Evolutionary conservation across 2,329 filamentous ascomycete species (phyloP).

Genomic region (Fusarium sacchari): DNA sequence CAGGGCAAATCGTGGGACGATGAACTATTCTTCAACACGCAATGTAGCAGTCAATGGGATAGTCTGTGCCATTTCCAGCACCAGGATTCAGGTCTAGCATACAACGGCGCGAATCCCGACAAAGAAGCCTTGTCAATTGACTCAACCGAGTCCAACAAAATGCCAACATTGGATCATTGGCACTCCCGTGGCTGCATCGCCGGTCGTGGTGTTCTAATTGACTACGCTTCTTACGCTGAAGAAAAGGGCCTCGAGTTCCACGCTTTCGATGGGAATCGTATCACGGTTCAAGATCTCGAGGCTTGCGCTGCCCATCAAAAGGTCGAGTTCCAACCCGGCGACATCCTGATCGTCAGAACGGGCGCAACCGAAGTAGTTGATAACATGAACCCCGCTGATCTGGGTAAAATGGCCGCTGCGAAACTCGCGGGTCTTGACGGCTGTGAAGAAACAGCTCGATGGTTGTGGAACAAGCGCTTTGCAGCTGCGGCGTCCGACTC

Average conservation of each 20-base stretch:
- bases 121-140: constrained; percentile 44
- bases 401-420: constrained; percentile 46
- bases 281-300: constrained; percentile 65
- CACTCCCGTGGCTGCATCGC: constrained; percentile 49
- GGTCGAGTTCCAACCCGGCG: constrained; percentile 71
- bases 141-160: constrained; percentile 15
- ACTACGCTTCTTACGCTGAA: constrained; percentile 62
- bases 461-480: constrained; percentile 77
- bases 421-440: constrained; percentile 56
- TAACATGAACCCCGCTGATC: constrained; percentile 50
- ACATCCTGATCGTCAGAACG: constrained; percentile 73
- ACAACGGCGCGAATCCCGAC: constrained; percentile 59
- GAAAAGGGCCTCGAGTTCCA: constrained; percentile 61
- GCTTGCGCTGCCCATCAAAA: constrained; percentile 68
- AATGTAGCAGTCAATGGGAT: constrained; percentile 67
- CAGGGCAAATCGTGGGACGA: constrained; percentile 53
- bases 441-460: constrained; percentile 64
- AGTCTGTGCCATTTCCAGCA: constrained; percentile 58
- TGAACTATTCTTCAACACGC: constrained; percentile 65
- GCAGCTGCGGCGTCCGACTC: constrained; percentile 72
- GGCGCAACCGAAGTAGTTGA: constrained; percentile 70
- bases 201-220: constrained; percentile 63
- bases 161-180: constrained; percentile 61
- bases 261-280: constrained; percentile 62
- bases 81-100: constrained; percentile 55